Base-by-base conservation (phyloP, 768 basidiomycete species). In the Boletales sp. region DNA sequence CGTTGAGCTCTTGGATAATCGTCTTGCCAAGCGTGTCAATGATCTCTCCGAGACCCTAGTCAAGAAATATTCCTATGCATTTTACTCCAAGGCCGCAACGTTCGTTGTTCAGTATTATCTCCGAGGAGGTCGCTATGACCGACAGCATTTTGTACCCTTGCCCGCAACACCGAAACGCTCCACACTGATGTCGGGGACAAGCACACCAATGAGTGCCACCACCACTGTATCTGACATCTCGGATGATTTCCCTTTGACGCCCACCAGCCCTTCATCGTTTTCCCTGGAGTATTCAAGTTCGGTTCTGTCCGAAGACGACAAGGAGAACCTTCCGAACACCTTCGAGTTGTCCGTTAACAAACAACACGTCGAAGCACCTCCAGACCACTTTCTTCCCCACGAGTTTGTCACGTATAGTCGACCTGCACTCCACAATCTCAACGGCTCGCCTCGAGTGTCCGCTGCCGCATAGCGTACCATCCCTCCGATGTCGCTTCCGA, bases 21-120 rank as follows among this genome's bases (percentile, higher is more conserved):
- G 90, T 56, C 79, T 98, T 60, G 81, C 88, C 27, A 87, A 86
- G 65, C 84, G 91, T 64, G 86, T 95, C 73, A 90, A 94, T 62
- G 87, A 90, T 56, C 79, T 99, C 30, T 97, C 95, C 12, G 89
- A 95, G 69, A 94, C 89, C n/a, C 76, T 97, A 62, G 84, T 97
- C 65, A 93, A 94, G 76, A 99, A 99, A 74, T 97, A 99, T 73
- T 94, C 94, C 6, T 94, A 91, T 60, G 86, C 87, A 38, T 97
- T 94, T 73, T 98, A 95, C 73, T 93, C 91, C 43, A 94, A 94
- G 72, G 92, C 94, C 1, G 94, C 95, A 19, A 92, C 88, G 19
- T 83, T 91, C 65, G 91, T 93, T 53, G 85, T 94, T 32, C 91
- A 97, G 66, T 93, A 84, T 72, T 99, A 98, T 67, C 83, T 97